A percentile compares a stretch with the other conserved stretches of the same genome.
Conservation (phyloP, 192 early-diverging fungal genomes). For the Rhizophagus clarus region DNA sequence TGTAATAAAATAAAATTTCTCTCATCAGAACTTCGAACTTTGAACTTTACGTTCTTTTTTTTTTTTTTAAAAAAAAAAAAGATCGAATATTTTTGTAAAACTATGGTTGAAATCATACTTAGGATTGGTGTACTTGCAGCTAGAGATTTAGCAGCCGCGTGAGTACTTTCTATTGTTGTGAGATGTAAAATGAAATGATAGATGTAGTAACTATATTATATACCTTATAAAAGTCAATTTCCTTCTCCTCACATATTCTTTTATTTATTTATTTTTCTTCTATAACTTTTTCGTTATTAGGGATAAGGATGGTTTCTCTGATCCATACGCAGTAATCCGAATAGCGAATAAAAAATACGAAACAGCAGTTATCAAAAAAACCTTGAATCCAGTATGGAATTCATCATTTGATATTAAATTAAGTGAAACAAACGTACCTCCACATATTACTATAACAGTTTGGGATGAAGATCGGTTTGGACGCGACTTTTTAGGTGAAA, state of each 20-base stretch:
- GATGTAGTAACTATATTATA: neutral
- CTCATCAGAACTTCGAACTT: neutral
- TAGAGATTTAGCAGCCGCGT: slow-evolving; percentile 31
- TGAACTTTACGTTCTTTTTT: neutral
- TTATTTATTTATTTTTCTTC: neutral
- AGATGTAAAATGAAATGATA: too few species aligned
- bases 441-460: slow-evolving; percentile 50
- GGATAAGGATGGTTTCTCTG: slow-evolving; percentile 44
- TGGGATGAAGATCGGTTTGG: slow-evolving; percentile 72
- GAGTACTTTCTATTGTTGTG: neutral
- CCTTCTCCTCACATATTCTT: neutral
- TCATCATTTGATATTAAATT: slow-evolving; percentile 57
- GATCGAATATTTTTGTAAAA: neutral
- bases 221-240: neutral
- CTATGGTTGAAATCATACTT: slow-evolving; percentile 3
- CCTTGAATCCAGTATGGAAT: slow-evolving; percentile 71
- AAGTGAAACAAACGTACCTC: slow-evolving; percentile 37
- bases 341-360: slow-evolving; percentile 61
- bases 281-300: neutral
- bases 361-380: slow-evolving; percentile 62
- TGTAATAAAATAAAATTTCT: too few species aligned
- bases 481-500: slow-evolving; percentile 65
- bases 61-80: neutral
- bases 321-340: slow-evolving; percentile 51
- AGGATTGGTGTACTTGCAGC: slow-evolving; percentile 30